Evolutionary conservation across 1,139 yeast genomes (phyloP).

Genomic region (Pichia sp.): DNA sequence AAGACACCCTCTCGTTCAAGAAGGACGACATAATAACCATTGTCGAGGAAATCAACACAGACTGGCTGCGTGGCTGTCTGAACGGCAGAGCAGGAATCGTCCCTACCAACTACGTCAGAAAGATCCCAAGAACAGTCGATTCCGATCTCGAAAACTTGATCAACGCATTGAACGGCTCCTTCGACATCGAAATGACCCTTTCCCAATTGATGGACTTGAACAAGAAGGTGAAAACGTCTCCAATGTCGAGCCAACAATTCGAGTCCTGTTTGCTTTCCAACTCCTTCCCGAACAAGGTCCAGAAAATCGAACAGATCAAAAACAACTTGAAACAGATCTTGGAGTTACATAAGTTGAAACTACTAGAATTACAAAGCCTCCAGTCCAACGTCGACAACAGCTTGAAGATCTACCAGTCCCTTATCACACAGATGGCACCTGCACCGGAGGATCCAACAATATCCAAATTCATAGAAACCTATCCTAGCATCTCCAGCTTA

Average conservation of each 20-base stretch:
- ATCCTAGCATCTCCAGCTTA: conserved; percentile 17
- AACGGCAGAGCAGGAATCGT: conserved; percentile 84
- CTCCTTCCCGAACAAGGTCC: conserved; percentile 29
- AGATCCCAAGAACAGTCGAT: conserved; percentile 62
- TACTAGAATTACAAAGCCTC: conserved; percentile 65
- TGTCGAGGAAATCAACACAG: conserved; percentile 81
- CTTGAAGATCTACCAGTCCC: conserved; percentile 60
- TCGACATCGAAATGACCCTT: conserved; percentile 60
- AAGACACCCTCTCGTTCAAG: conserved; percentile 65
- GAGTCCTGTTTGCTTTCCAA: conserved; percentile 25
- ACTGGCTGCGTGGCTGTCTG: conserved; percentile 94
- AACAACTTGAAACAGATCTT: conserved; percentile 26
- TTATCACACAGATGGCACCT: conserved; percentile 28
- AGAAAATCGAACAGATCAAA: conserved; percentile 22
- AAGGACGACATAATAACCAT: conserved; percentile 80
- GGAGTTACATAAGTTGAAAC: conserved; percentile 27
- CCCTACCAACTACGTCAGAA: conserved; percentile 88
- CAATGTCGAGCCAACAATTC: conserved; percentile 28
- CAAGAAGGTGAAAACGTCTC: conserved; percentile 23
- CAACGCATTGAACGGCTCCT: conserved; percentile 41
- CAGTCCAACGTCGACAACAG: conserved; percentile 68
- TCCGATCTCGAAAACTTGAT: conserved; percentile 44
- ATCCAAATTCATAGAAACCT: conserved; percentile 15
- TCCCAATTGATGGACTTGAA: conserved; percentile 44
- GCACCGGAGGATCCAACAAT: conserved; percentile 14